Base-by-base conservation (phyloP, 2,329 filamentous ascomycete genomes). In the Penicillium nordicum region DNA sequence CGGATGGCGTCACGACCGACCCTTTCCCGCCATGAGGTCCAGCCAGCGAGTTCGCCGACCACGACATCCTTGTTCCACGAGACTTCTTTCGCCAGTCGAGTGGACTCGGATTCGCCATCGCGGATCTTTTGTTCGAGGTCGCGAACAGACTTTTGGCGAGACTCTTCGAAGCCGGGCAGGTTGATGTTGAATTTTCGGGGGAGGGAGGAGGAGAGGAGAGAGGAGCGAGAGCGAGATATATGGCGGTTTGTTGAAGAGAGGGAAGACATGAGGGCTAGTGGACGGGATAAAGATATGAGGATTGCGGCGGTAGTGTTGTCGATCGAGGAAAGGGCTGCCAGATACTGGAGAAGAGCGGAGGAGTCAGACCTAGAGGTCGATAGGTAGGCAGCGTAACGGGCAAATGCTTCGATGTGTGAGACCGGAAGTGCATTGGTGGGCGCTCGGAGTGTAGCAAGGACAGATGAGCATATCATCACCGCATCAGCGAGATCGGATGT, bases 41-140 rank as follows among this genome's bases (percentile, higher is more conserved):
- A 99, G 16, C 90, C 92, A 0, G 94, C 94, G 54, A 99, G 74
- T 76, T 99, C 94, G 1, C 86, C 83, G 7, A 95, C 93, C 25
- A 97, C 93, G 14, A 93, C 91, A 73, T 95, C 90, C 76, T 97
- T 93, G 46, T 92, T 96, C 73, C 94, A 96, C 48, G 91, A 80
- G 53, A 99, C 78, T 74, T 99, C 94, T 50, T 85, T 85, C 0
- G 88, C 87, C n/a, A 96, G 75, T 42, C 85, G 83, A 21, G 87
- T 84, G 11, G 90, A 83, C 69, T 97, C 90, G 18, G 80, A 75
- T 61, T 87, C 84, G 23, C 84, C 85, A 61, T 87, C 86, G 14
- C 84, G 82, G 37, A 90, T 89, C 66, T 89, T 90, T 62, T 89
- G 88, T 75, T 92, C 89, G 42, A 90, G 89, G 56, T 97, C 94